Base-by-base conservation (phyloP, 2,329 filamentous ascomycete species). In the Seiridium cupressi region DNA sequence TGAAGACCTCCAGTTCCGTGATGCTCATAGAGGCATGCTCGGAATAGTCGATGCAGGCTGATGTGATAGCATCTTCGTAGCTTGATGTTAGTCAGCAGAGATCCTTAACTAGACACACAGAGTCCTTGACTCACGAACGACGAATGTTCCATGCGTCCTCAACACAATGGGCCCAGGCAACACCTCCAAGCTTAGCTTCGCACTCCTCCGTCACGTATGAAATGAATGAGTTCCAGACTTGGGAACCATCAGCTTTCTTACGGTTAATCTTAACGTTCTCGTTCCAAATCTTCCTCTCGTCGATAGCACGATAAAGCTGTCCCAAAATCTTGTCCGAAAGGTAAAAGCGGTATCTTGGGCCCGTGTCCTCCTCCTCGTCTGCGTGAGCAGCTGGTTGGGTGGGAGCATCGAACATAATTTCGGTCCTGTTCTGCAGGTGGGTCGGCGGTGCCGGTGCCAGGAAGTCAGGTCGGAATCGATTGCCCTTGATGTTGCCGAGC, bases 281-380 rank as follows among this genome's bases (percentile, higher is more conserved):
- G 7, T 73, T 66, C 77, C 88, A 89, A 48, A 93, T 89, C 57
- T 82, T 80, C 51, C 80, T 79, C 71, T 95, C 91, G 65, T 96
- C 86, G 9, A 96, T 87, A 0, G 81, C 83, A 1, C 90, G 85
- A 69, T 90, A 95, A 0, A 96, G 77, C 4, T 80, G 73, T 0
- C 92, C 92, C 0, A 95, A 80, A 0, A 89, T 78, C 64, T 91
- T 92, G 0, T 85, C 66, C 1, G 89, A 92, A 38, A 73, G 74
- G 70, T 95, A 93, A 69, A 87, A 94, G 3, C 74, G 72, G 34
- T 80, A 77, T 4, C 65, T 73, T 0, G 79, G 75, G 0, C 77
- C 74, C 1, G 76, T 74, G 35, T 84, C 76, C 13, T 81, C 77
- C 5, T 82, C 77, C 13, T 81, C 77, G 5, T 82, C 77, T 3